A percentile compares a stretch with the other conserved stretches of the same genome.
Evolutionary conservation across 257 asterid species (phyloP).

Genomic region (Plantago major): DNA sequence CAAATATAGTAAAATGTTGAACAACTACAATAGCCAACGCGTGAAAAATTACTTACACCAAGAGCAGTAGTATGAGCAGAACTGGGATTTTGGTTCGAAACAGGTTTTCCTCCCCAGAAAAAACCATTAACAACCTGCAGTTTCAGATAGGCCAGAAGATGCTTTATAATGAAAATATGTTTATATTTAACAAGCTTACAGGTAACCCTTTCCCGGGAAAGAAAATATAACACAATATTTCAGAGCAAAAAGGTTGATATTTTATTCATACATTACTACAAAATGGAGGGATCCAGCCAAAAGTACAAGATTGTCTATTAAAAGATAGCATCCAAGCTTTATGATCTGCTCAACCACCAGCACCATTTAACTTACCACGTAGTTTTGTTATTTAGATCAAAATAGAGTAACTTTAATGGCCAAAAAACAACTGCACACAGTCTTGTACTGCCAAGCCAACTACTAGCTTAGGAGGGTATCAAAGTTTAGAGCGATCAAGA

Average conservation of each 20-base stretch:
- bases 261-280: not conserved
- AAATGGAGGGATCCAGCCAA: not conserved
- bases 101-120: conserved; percentile 74
- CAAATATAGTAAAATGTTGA: conserved; percentile 11
- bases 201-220: not conserved
- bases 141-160: conserved; percentile 10
- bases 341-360: no score
- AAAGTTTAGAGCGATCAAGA: not conserved
- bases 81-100: conserved; percentile 41
- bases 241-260: not conserved
- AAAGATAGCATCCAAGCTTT: no score
- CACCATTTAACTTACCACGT: no score
- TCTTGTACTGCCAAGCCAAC: conserved; percentile 4
- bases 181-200: not conserved
- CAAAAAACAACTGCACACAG: not conserved
- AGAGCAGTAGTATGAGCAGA: conserved; percentile 56
- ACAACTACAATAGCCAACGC: not conserved
- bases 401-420: not conserved
- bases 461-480: not conserved
- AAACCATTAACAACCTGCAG: conserved; percentile 87
- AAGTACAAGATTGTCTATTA: not conserved
- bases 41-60: conserved; percentile 59
- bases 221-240: not conserved
- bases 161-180: not conserved
- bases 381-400: no score